Conservation (phyloP, 352 stramenopile genomes). For the Globisporangium cylindrosporum region DNA sequence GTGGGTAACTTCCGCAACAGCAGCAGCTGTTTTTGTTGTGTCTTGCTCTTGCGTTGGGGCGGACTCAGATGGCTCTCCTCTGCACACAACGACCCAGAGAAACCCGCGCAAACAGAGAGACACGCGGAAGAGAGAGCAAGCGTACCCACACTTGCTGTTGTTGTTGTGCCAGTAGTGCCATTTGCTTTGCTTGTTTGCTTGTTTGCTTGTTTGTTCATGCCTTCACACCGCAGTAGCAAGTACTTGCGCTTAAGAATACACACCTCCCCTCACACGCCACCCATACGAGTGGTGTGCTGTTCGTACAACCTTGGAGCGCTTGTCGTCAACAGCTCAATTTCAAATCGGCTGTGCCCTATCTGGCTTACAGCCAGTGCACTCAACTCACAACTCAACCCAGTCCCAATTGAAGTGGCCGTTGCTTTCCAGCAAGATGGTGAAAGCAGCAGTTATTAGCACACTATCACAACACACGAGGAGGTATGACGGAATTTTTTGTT, state of each 20-base stretch:
- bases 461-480: neutral
- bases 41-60: neutral
- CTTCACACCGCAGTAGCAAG: no score
- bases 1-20: neutral
- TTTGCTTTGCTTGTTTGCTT: no score
- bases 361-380: no score
- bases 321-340: neutral
- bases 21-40: neutral
- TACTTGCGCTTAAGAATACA: no score
- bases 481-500: neutral
- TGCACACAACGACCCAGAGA: slow-evolving; percentile 3
- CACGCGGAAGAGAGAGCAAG: neutral
- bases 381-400: neutral
- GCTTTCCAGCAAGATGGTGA: neutral
- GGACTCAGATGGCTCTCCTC: slow-evolving; percentile 10
- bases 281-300: neutral
- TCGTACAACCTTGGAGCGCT: neutral
- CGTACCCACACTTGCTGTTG: neutral
- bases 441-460: neutral
- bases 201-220: no score
- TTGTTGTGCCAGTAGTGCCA: neutral
- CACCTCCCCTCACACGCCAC: no score
- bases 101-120: neutral
- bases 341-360: neutral
- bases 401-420: neutral